phyloP scores from a whole-genome alignment of 768 basidiomycete genomes.

The Tylopilus sp. region DNA sequence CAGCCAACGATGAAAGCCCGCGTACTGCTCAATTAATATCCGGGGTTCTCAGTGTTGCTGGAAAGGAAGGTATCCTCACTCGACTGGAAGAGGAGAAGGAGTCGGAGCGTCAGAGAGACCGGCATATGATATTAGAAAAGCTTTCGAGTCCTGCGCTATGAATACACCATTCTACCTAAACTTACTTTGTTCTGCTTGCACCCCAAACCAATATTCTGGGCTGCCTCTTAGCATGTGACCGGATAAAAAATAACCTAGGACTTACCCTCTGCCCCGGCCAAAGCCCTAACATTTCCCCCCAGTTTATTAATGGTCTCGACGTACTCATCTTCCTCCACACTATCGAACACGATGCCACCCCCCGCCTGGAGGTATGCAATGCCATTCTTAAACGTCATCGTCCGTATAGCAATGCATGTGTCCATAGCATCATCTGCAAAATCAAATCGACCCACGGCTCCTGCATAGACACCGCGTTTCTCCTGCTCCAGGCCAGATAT shows the following conservation, averaged over 20 bases:
- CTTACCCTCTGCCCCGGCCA: constrained; percentile 88
- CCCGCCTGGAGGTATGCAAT: constrained; percentile 92
- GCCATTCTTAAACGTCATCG: constrained; percentile 95
- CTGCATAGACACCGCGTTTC: constrained; percentile 91
- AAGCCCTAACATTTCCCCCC: constrained; percentile 76
- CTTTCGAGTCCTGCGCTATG: constrained; percentile 18
- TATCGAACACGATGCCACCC: constrained; percentile 96
- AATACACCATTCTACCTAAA: constrained; percentile 23
- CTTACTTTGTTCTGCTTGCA: constrained; percentile 47
- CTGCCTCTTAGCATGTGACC: constrained; percentile 17
- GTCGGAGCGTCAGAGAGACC: constrained; percentile 22
- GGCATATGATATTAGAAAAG: constrained; percentile 25
- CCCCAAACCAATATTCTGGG: constrained; percentile 67
- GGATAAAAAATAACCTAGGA: constrained; percentile 15
- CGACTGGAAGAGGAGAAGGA: constrained; percentile 29
- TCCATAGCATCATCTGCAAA: constrained; percentile 95
- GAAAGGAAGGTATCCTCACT: constrained; percentile 66
- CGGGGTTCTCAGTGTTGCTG: constrained; percentile 87
- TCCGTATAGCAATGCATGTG: constrained; percentile 97
- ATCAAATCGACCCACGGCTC: constrained; percentile 97
- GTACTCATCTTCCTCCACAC: constrained; percentile 97
- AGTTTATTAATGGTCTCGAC: constrained; percentile 95
- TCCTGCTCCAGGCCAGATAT: constrained; percentile 84
- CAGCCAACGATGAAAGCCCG: constrained; percentile 94
- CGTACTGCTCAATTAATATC: constrained; percentile 88